Evolutionary conservation across 2,329 filamentous ascomycete species (phyloP), one percentile per base, ranked within the genome.

Genomic region (Nemania serpens): DNA sequence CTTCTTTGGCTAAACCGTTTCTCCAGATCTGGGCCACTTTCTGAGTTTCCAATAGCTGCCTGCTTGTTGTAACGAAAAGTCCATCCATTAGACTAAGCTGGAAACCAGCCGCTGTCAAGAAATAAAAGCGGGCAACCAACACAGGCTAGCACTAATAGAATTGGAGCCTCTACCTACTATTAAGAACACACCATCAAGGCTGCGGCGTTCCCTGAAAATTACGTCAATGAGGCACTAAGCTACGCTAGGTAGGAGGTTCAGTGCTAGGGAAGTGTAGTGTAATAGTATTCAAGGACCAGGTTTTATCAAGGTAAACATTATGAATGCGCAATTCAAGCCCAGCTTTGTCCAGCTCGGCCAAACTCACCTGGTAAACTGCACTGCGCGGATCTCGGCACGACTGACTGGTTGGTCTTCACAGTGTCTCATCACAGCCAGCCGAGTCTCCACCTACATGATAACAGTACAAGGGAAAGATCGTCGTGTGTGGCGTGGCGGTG

Each of bases 401-500:
- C 25, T 45, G 50, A 50, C 49, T 59, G 55, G 50, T n/a, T 29
- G 15, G 43, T 59, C 39, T 55, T 34, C 29, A 58, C 37, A 47
- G 51, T 58, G 55, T 25, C 49, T 58, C 29, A 46, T 46, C 37
- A 53, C 36, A 58, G 42, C 42, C 48, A 33, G 41, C 7, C 15
- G 10, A 29, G 36, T 57, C 55, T 55, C 51, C 55, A 59, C 59
- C 46, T 39, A 47, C 50, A 18, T 43, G 20, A 61, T 33, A 37
- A 46, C 4, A 29, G 12, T 13, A 46, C 43, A 46, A 25, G 43
- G 49, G 49, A 45, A 29, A n/a, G 53, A 57, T 57, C 54, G 37
- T 58, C 45, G 48, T 20, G 34, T 29, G 25, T 42, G 52, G 56
- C 37, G 25, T 42, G 52, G 56, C 59, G 56, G 56, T 59, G 46